Percentiles rank a stretch among this genome's conserved stretches.
These are phyloP conservation scores for Didymella lethalis DNA, from an alignment of 2,329 filamentous ascomycete species.

Conservation along the genomic window DNA sequence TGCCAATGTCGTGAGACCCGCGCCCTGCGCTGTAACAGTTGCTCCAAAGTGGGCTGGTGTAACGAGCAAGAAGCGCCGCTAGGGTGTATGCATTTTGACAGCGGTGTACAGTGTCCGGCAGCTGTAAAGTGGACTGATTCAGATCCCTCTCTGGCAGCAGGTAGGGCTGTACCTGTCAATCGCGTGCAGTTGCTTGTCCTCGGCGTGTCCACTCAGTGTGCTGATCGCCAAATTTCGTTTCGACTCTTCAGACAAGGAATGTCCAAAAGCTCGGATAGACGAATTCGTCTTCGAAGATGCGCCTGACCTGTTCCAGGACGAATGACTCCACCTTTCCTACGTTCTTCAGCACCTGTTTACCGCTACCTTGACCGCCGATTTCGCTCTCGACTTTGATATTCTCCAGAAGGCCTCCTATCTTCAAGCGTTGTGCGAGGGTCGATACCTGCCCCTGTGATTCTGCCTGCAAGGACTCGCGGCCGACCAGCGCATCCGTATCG, in stretches of 20 bases:
- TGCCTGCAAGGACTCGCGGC: conserved; percentile 50
- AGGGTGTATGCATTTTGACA: conserved; percentile 45
- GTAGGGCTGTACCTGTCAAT: conserved; percentile 21
- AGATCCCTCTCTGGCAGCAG: conserved; percentile 29
- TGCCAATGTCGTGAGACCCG: conserved; percentile 38
- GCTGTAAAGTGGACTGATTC: conserved; percentile 31
- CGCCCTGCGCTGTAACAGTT: conserved; percentile 46
- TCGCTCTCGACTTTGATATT: conserved; percentile 97
- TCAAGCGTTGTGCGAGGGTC: conserved; percentile 46
- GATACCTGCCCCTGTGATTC: conserved; percentile 37
- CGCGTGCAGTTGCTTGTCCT: conserved; percentile 19
- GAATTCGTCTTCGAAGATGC: conserved; percentile 98
- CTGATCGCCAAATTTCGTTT: background rate
- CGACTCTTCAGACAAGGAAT: conserved; percentile 74
- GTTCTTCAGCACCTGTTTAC: conserved; percentile 96
- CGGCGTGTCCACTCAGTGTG: background rate
- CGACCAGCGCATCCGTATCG: conserved; percentile 76
- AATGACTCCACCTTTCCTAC: conserved; percentile 99
- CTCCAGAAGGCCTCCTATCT: conserved; percentile 80
- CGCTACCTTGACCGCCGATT: conserved; percentile 89
- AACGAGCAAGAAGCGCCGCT: conserved; percentile 28
- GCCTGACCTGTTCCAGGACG: conserved; percentile 91
- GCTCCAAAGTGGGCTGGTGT: conserved; percentile 38
- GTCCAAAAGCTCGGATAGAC: conserved; percentile 99
- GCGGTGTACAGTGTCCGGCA: conserved; percentile 34